Base-by-base conservation (phyloP, 2,329 filamentous ascomycete genomes). In the Talaromyces atroroseus region DNA sequence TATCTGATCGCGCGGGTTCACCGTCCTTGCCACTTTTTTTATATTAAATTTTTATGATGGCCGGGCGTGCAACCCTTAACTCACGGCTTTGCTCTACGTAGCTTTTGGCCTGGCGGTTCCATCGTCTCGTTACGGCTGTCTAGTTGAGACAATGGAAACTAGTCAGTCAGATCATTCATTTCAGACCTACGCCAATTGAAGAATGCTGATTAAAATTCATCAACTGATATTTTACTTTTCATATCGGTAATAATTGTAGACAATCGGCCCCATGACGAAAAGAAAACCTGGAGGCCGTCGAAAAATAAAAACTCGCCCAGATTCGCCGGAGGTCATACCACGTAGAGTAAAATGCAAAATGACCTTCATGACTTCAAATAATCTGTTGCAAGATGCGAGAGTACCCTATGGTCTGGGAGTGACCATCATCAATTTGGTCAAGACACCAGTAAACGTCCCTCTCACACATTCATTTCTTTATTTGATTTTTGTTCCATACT, bases 361-460 rank as follows among this genome's bases (percentile, higher is more conserved):
- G 52, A 54, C 48, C 52, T 52, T 53, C 36, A 58, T 55, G 49
- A 57, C 52, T 48, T 51, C 58, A 59, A 52, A 47, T 55, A 58
- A 58, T 56, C 58, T 58, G 58, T 54, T 49, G 56, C 51, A 60
- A 56, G 52, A 58, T 49, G 58, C 52, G 49, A 56, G 63, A 48
- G 34, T 62, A 63, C 69, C 68, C 65, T 69, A 69, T 68, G 63
- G 61, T 64, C 56, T 66, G 67, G 67, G 65, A 64, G 65, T 64
- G 66, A 63, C 64, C 61, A 61, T 64, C 29, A 46, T 55, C 50
- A 49, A 52, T 49, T 45, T 55, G 57, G 62, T 56, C 62, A 61
- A 62, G 58, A 60, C 60, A 62, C 67, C 65, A 68, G 66, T 64
- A 64, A 36, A 66, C 65, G 64, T 38, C 42, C 51, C 62, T 64